Conservation (phyloP, 108 stramenopile species). For the Seminavis robusta region DNA sequence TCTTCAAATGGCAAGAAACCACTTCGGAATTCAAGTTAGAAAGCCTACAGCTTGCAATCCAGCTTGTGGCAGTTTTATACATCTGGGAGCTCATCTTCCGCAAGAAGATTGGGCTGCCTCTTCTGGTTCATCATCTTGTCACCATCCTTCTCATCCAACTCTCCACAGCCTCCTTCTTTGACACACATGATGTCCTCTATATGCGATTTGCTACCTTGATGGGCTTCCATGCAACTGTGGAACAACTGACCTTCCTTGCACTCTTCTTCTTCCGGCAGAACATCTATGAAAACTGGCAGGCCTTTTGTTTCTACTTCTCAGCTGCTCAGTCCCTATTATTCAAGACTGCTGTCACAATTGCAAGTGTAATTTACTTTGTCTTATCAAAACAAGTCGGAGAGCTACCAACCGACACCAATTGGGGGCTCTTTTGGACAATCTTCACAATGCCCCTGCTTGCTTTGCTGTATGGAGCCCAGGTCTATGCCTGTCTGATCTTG, state of each 20-base stretch:
- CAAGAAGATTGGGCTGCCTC: slow-evolving; percentile 6
- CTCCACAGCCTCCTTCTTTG: neutral
- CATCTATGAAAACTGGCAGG: neutral
- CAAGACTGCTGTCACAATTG: neutral
- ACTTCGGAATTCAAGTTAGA: too few relatives aligned
- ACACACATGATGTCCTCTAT: neutral
- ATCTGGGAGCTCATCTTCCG: slow-evolving; percentile 12
- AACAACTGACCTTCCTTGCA: slow-evolving; percentile 6
- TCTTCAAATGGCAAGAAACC: slow-evolving; percentile 6
- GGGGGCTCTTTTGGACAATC: slow-evolving; percentile 2
- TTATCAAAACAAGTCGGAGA: too few relatives aligned
- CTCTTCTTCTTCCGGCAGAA: slow-evolving; percentile 8
- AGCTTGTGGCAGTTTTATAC: neutral
- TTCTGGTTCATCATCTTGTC: slow-evolving; percentile 7
- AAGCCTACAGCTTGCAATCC: neutral
- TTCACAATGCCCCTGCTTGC: neutral
- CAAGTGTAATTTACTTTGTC: neutral
- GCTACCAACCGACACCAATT: neutral
- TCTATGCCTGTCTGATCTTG: neutral
- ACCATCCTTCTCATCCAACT: slow-evolving; percentile 4
- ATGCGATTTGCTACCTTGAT: neutral
- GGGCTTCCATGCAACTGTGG: slow-evolving; percentile 6
- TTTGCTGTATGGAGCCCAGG: neutral
- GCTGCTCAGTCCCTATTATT: slow-evolving; percentile 2
- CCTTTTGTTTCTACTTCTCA: neutral